Percentiles rank a stretch among this genome's conserved stretches.
These are phyloP conservation scores for Hymenochaete sp. DNA, from an alignment of 1,284 basidiomycete species.

Conservation along the genomic window DNA sequence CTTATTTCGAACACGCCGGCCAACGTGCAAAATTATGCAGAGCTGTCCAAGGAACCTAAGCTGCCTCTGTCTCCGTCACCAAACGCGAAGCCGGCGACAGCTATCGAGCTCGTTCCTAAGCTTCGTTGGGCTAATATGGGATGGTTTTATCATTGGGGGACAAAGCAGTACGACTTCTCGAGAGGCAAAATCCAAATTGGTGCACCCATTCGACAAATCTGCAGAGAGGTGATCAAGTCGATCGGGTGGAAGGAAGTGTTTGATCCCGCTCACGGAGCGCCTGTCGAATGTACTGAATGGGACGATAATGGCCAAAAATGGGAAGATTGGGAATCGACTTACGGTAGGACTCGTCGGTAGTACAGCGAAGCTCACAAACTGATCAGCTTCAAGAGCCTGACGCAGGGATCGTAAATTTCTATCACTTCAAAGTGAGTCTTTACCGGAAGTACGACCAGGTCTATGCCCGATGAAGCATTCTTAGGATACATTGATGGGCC, in stretches of 20 bases:
- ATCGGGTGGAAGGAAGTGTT: slow-evolving; percentile 70
- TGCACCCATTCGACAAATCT: slow-evolving; percentile 44
- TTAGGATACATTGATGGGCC: slow-evolving; percentile 85
- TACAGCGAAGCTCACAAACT: background rate
- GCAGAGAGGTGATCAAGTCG: slow-evolving; percentile 48
- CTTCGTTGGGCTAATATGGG: slow-evolving; percentile 91
- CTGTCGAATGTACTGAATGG: slow-evolving; percentile 35
- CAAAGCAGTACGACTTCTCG: slow-evolving; percentile 83
- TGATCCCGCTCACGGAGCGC: slow-evolving; percentile 8
- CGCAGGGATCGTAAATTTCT: slow-evolving; percentile 91
- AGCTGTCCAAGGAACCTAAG: slow-evolving; percentile 44
- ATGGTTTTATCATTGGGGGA: slow-evolving; percentile 89
- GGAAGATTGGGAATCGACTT: slow-evolving; percentile 63
- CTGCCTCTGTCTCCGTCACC: slow-evolving; percentile 49
- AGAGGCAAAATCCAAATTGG: slow-evolving; percentile 58
- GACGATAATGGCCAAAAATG: slow-evolving; percentile 48
- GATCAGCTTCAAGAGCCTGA: slow-evolving; percentile 57
- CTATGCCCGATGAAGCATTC: background rate
- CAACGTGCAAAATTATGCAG: slow-evolving; percentile 37
- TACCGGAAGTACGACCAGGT: background rate
- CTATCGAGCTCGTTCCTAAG: slow-evolving; percentile 53
- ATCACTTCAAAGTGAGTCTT: slow-evolving; percentile 54
- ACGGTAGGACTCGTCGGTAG: slow-evolving; percentile 41
- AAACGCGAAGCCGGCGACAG: slow-evolving; percentile 36
- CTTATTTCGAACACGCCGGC: slow-evolving; percentile 64